Base-by-base conservation (phyloP, 2,329 filamentous ascomycete species). In the Drechslerella stenobrocha region DNA sequence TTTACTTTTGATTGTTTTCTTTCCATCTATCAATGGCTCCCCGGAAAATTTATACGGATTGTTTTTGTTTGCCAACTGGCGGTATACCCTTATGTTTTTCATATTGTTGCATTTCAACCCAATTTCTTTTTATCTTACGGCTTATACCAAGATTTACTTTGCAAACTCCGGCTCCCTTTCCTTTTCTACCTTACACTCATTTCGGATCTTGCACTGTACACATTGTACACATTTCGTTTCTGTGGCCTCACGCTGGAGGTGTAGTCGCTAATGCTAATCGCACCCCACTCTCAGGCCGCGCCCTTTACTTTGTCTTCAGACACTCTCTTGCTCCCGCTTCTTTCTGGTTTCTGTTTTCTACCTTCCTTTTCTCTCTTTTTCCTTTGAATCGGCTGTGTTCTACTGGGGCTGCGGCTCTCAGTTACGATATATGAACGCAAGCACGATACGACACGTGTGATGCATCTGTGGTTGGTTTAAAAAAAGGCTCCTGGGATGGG, bases 211-310 rank as follows among this genome's bases (percentile, higher is more conserved):
- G 23, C 52, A 11, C 56, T 44, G 34, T 51, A n/a, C n/a, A n/a
- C 22, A 22, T 6, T 56, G 34, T 56, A 44, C 45, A 63, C 37
- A 45, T 53, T 30, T 15, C 52, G 42, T 57, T 47, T 40, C 23
- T 45, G 6, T 35, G 63, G 55, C 40, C 40, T 28, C 18, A 20
- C 34, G 51, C 47, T 48, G 37, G 56, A 51, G 63, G 61, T 50
- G 55, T 60, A 67, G 55, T 67, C 56, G 63, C 48, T 67, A 67
- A 67, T 67, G 63, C 63, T 67, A 67, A 67, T 67, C 18, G 22
- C 30, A 53, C 55, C 42, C 28, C 50, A 34, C 34, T 60, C 51
- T 47, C 26, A 13, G 44, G 23, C 26, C 11, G 26, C 26, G 44
- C 28, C 44, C 4, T 47, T 20, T 34, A 50, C 52, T 34, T 45